These are phyloP conservation scores for Filobasidium floriforme DNA, from an alignment of 768 basidiomycete species.

Conservation along the genomic window DNA sequence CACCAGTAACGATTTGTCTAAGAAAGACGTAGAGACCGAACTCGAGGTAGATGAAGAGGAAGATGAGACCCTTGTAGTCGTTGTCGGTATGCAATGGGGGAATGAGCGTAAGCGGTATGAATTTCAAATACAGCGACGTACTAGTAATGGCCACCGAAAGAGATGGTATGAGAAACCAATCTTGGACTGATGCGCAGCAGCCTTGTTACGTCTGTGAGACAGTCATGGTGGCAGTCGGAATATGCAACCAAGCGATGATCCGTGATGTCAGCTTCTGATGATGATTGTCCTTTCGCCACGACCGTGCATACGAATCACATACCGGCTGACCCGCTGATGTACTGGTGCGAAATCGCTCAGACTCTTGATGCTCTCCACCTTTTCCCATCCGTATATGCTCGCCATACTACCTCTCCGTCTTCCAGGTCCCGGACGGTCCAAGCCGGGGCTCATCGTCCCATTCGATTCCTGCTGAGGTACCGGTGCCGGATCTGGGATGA, in stretches of 20 bases:
- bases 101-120: neutral
- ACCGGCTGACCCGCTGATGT: constrained; percentile 74
- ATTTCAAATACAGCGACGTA: constrained; percentile 15
- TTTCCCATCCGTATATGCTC: constrained; percentile 21
- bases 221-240: no score
- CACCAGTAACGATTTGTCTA: constrained; percentile 67
- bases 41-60: constrained; percentile 70
- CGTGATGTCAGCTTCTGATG: no score
- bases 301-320: constrained; percentile 21
- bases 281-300: constrained; percentile 28
- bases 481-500: constrained; percentile 25
- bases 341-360: constrained; percentile 57
- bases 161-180: constrained; percentile 53
- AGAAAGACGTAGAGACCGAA: constrained; percentile 73
- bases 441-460: neutral
- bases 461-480: constrained; percentile 46
- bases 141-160: constrained; percentile 75
- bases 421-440: neutral
- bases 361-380: constrained; percentile 44
- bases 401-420: constrained; percentile 11
- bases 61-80: constrained; percentile 64
- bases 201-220: neutral
- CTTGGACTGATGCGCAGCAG: constrained; percentile 23
- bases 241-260: no score
- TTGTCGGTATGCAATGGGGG: neutral